Conservation (phyloP, 106 monocot species). For the Phalaenopsis equestris region DNA sequence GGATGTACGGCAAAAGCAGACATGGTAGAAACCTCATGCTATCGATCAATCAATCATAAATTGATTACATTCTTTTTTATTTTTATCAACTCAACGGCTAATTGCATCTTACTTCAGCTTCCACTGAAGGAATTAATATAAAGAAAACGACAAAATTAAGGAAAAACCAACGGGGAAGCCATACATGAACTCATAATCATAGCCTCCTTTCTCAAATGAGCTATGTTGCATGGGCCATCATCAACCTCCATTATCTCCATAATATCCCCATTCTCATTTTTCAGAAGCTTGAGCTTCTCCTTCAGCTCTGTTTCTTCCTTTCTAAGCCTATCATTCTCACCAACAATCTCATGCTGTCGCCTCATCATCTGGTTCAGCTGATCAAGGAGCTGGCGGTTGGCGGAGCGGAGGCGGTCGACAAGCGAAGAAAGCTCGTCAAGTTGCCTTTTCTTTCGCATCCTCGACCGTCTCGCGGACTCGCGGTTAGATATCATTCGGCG, state of each 20-base stretch:
- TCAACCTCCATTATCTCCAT: not conserved
- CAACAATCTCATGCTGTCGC: slow-evolving; percentile 20
- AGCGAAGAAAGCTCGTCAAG: slow-evolving; percentile 65
- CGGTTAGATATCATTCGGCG: slow-evolving; percentile 86
- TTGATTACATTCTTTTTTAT: not conserved
- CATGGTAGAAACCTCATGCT: too few relatives aligned
- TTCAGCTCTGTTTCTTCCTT: slow-evolving; percentile 32
- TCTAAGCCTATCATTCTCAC: slow-evolving; percentile 44
- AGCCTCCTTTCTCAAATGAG: slow-evolving; percentile 1
- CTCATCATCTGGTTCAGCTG: slow-evolving; percentile 53
- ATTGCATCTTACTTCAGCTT: not conserved
- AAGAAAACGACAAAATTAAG: not conserved
- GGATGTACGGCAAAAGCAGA: too few relatives aligned
- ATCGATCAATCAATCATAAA: not conserved
- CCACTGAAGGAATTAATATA: not conserved
- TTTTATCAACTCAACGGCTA: not conserved
- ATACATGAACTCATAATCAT: not conserved
- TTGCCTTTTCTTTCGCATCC: slow-evolving; percentile 88
- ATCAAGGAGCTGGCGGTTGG: slow-evolving; percentile 61
- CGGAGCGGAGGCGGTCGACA: slow-evolving; percentile 37
- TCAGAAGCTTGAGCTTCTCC: slow-evolving; percentile 28
- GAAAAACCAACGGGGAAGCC: not conserved
- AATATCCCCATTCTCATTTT: not conserved
- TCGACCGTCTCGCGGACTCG: slow-evolving; percentile 80
- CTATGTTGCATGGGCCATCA: not conserved